Conservation (phyloP, 257 asterid genomes). For the Prunella vulgaris region DNA sequence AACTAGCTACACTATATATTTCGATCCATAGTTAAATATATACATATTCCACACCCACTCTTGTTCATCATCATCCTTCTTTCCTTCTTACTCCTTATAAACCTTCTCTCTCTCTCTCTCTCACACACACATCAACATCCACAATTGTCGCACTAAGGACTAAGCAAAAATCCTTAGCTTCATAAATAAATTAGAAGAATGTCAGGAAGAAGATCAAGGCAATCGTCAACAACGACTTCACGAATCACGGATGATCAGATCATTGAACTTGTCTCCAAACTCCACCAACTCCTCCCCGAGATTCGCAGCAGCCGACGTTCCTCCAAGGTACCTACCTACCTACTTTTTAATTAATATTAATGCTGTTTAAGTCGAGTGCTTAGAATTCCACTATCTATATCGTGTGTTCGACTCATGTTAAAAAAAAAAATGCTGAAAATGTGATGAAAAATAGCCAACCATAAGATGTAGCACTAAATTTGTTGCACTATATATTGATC, state of each 20-base stretch:
- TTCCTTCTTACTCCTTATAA: constrained; percentile 5
- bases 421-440: too few relatives aligned
- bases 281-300: constrained; percentile 73
- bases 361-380: too few relatives aligned
- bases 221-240: constrained; percentile 29
- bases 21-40: not conserved
- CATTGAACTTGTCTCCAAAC: constrained; percentile 56
- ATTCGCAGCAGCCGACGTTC: constrained; percentile 54
- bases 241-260: constrained; percentile 70
- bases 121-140: too few relatives aligned
- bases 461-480: too few relatives aligned
- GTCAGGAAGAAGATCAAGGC: constrained; percentile 72
- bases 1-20: constrained; percentile 18
- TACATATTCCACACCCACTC: not conserved
- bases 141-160: too few relatives aligned
- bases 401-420: too few relatives aligned
- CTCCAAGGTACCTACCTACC: constrained; percentile 41
- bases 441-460: not conserved
- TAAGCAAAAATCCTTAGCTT: too few relatives aligned
- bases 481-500: not conserved
- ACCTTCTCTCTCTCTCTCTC: too few relatives aligned
- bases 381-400: too few relatives aligned
- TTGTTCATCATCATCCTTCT: constrained; percentile 12
- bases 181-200: too few relatives aligned
- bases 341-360: too few relatives aligned